Conservation (phyloP, 257 asterid genomes). For the Petunia secreta region DNA sequence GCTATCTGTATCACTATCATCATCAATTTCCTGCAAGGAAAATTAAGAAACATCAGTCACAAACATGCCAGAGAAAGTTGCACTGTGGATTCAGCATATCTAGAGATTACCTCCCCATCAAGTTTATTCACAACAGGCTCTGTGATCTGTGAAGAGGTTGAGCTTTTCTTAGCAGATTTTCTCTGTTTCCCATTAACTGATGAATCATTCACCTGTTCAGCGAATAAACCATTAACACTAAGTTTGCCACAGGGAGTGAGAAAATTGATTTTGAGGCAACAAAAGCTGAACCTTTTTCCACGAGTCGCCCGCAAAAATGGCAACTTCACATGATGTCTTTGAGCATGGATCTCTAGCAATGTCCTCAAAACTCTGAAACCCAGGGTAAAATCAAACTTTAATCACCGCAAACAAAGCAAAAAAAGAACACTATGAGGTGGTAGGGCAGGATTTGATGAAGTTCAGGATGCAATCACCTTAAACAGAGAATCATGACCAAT, state of each 20-base stretch:
- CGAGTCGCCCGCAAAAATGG: conserved; percentile 65
- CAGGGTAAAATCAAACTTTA: conserved; percentile 9
- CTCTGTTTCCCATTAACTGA: conserved; percentile 42
- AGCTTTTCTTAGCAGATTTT: conserved; percentile 34
- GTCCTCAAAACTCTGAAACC: conserved; percentile 62
- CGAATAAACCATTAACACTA: conserved; percentile 20
- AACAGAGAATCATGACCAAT: conserved; percentile 59
- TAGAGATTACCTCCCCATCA: conserved; percentile 55
- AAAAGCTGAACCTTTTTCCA: conserved; percentile 62
- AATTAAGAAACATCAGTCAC: conserved; percentile 16
- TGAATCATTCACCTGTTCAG: conserved; percentile 47
- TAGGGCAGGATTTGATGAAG: neutral
- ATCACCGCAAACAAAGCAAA: neutral
- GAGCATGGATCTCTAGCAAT: conserved; percentile 59
- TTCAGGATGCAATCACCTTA: conserved; percentile 51
- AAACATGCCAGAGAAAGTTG: neutral
- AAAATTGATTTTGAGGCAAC: conserved; percentile 9
- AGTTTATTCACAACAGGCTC: conserved; percentile 36
- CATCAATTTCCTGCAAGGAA: conserved; percentile 49
- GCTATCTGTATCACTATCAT: conserved; percentile 61
- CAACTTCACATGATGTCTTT: conserved; percentile 68
- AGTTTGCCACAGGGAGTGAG: conserved; percentile 11
- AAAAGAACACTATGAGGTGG: neutral
- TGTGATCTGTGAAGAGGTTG: conserved; percentile 30
- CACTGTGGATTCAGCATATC: conserved; percentile 17